A percentile compares a stretch with the other conserved stretches of the same genome.
Conservation (phyloP, 495 filamentous ascomycete species). For the Podospora pseudocomata region DNA sequence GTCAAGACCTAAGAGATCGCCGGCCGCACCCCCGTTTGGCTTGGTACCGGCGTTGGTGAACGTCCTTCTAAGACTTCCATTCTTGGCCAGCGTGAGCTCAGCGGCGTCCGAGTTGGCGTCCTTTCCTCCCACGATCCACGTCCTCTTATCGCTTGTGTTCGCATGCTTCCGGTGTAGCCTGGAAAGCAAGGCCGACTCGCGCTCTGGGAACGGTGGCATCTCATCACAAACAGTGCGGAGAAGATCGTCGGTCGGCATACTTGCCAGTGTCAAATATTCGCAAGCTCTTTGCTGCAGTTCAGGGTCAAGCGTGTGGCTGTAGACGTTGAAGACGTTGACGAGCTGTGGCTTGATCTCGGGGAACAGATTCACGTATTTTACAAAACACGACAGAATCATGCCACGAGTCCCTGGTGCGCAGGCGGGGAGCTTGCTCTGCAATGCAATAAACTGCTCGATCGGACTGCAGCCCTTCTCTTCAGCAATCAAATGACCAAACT, state of each 20-base stretch:
- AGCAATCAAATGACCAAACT: constrained; percentile 98
- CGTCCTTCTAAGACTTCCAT: constrained; percentile 77
- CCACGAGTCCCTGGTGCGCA: constrained; percentile 86
- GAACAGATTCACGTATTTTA: constrained; percentile 98
- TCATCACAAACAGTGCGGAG: constrained; percentile 96
- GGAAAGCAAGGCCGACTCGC: constrained; percentile 85
- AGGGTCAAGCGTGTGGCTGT: constrained; percentile 91
- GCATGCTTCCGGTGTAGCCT: constrained; percentile 91
- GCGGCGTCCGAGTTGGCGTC: constrained; percentile 80
- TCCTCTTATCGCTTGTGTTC: constrained; percentile 85
- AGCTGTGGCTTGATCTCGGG: constrained; percentile 98
- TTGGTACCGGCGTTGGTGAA: constrained; percentile 52
- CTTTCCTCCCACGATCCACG: constrained; percentile 93
- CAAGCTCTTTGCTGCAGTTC: constrained; percentile 96
- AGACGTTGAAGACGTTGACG: constrained; percentile 80
- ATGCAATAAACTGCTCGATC: constrained; percentile 93
- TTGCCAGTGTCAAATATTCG: constrained; percentile 88
- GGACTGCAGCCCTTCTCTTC: constrained; percentile 90
- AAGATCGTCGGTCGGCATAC: constrained; percentile 82
- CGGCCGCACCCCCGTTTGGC: constrained; percentile 52
- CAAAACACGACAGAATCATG: constrained; percentile 88
- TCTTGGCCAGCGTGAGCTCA: constrained; percentile 78
- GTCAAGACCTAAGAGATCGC: constrained; percentile 81
- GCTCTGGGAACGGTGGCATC: constrained; percentile 97
- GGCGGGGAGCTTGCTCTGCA: constrained; percentile 84